phyloP scores from a whole-genome alignment of 164 flowering plant species.

The Chimonanthus salicifolius region DNA sequence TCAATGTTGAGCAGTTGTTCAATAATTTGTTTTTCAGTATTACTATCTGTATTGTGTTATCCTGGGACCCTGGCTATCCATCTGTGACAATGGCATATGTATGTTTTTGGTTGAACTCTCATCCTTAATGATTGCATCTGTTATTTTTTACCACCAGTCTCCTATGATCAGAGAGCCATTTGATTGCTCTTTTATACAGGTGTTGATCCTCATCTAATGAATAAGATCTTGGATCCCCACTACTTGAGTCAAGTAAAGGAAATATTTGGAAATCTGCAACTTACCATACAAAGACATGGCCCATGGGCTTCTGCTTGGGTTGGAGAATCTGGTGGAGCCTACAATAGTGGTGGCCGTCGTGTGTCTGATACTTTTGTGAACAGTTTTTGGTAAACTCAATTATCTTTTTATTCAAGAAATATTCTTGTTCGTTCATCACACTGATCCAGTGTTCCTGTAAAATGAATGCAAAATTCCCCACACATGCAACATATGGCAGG shows the following conservation, averaged over 20 bases:
- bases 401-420: neutral
- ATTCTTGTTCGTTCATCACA: neutral
- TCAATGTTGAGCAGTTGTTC: too few relatives aligned
- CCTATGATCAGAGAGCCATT: neutral
- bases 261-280: conserved; percentile 33
- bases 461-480: neutral
- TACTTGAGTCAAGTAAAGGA: conserved; percentile 24
- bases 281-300: conserved; percentile 39
- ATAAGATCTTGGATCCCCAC: conserved; percentile 53
- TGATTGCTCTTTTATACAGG: conserved; percentile 30
- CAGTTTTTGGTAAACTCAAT: conserved; percentile 64
- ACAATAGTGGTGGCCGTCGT: conserved; percentile 69
- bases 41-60: too few relatives aligned
- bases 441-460: neutral
- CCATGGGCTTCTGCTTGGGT: conserved; percentile 93
- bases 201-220: conserved; percentile 48
- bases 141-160: too few relatives aligned
- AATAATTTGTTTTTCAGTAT: neutral
- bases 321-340: conserved; percentile 96
- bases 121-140: neutral
- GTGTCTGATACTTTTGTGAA: conserved; percentile 73
- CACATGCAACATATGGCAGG: conserved; percentile 30
- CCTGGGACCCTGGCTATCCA: neutral
- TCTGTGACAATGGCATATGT: neutral
- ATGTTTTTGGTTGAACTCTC: neutral